phyloP scores from a whole-genome alignment of 2,329 filamentous ascomycete genomes.

The Eutypa lata region DNA sequence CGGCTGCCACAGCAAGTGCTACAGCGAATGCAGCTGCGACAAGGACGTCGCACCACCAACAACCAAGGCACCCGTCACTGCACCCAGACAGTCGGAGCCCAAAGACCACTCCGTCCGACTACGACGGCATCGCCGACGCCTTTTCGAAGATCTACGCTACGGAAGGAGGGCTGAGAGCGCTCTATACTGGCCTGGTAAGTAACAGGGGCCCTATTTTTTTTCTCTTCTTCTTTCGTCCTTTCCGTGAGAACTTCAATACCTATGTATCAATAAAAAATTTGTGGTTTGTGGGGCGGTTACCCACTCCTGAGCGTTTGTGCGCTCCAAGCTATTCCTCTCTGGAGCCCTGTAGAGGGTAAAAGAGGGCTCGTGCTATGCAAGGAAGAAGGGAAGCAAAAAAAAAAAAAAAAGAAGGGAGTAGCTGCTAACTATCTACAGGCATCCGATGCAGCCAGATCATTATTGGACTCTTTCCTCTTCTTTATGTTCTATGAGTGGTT shows the following conservation, averaged over 20 bases:
- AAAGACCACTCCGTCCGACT: slow-evolving; percentile 40
- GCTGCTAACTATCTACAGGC: slow-evolving; percentile 4
- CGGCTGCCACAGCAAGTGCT: not conserved
- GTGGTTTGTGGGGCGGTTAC: too few species aligned
- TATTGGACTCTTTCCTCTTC: slow-evolving; percentile 78
- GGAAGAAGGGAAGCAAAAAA: too few species aligned
- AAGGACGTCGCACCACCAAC: slow-evolving; percentile 1
- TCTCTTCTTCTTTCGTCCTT: too few species aligned
- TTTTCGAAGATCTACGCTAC: slow-evolving; percentile 65
- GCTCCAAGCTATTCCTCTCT: not conserved
- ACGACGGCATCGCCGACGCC: slow-evolving; percentile 66
- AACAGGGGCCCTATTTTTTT: too few species aligned
- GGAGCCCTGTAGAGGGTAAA: not conserved
- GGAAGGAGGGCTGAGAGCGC: slow-evolving; percentile 67
- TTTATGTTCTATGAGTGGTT: slow-evolving; percentile 73
- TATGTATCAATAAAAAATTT: too few species aligned
- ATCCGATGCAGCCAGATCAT: slow-evolving; percentile 61
- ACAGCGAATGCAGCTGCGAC: not conserved
- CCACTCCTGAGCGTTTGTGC: not conserved
- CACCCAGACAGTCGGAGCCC: not conserved
- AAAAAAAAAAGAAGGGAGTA: too few species aligned
- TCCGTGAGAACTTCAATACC: not conserved
- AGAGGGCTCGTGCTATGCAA: too few species aligned
- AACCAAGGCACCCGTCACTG: slow-evolving; percentile 11
- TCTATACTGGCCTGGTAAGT: slow-evolving; percentile 64